These are phyloP conservation scores for Hydnum rufescens DNA, from an alignment of 768 basidiomycete species.

Conservation along the genomic window DNA sequence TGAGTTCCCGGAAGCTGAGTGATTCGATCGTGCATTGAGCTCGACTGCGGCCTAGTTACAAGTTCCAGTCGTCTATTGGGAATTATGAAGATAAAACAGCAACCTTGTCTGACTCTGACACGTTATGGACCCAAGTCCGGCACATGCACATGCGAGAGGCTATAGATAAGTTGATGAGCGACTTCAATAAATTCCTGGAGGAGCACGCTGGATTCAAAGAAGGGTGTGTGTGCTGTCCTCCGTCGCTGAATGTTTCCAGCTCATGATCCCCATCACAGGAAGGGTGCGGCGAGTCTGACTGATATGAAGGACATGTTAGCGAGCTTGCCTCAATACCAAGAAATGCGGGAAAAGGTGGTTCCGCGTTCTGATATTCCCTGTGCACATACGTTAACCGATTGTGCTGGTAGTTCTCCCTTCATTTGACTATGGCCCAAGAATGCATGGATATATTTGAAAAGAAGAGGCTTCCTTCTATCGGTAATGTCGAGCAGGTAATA, in stretches of 20 bases:
- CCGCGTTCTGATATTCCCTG: slow-evolving; percentile 1
- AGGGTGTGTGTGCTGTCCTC: slow-evolving; percentile 31
- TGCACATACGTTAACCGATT: not conserved
- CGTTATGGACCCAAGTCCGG: slow-evolving; percentile 79
- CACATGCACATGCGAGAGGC: slow-evolving; percentile 99
- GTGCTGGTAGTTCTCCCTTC: slow-evolving; percentile 66
- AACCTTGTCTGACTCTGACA: slow-evolving; percentile 66
- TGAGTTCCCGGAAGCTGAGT: slow-evolving; percentile 22
- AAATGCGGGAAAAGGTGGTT: slow-evolving; percentile 69
- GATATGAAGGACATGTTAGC: slow-evolving; percentile 99
- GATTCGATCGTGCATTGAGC: not conserved
- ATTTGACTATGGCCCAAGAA: slow-evolving; percentile 93
- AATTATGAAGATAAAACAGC: slow-evolving; percentile 77
- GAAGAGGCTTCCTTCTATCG: slow-evolving; percentile 63
- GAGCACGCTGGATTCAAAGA: slow-evolving; percentile 83
- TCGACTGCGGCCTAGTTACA: slow-evolving; percentile 37
- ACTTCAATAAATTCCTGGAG: slow-evolving; percentile 85
- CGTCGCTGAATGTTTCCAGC: slow-evolving; percentile 3
- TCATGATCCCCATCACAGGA: slow-evolving; percentile 22
- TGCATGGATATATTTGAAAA: slow-evolving; percentile 89
- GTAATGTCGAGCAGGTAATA: slow-evolving; percentile 89
- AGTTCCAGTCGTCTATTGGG: slow-evolving; percentile 67
- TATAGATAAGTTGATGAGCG: slow-evolving; percentile 88
- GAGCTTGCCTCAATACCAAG: slow-evolving; percentile 81
- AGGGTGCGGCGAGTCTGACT: slow-evolving; percentile 71